Base-by-base conservation (phyloP, 495 filamentous ascomycete species). In the Lophiotrema nucula region DNA sequence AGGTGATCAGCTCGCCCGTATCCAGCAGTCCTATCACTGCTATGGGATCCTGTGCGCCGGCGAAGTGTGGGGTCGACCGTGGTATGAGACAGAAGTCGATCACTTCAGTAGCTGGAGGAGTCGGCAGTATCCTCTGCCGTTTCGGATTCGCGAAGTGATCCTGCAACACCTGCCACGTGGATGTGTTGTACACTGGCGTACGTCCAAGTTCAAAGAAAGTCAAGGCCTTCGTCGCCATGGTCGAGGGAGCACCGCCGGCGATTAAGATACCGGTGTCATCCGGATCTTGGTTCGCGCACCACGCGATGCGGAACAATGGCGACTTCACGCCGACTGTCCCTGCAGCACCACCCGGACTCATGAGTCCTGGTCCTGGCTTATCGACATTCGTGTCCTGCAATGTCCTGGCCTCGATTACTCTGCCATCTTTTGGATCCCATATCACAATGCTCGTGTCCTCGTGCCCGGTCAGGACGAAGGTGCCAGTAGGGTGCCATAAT, bases 401-500 rank as follows among this genome's bases (percentile, higher is more conserved):
- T 3, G 88, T 95, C 60, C 95, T 76, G 11, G 91, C 90, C 76
- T 90, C 82, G 13, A 98, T 75, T 25, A 93, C 77, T 41, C 90
- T 84, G 8, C 91, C 93, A 67, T 97, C 95, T 61, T 90, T 95
- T 2, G 87, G 74, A 75, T 97, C 95, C 95, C 95, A 98, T 47
- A 97, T 83, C 0, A 92, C 93, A 27, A 98, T 67, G 56, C 86
- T 92, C 2, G 85, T 85, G 68, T 97, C 92, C 58, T 97, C 92
- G 65, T 97, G 87, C 11, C 87, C 86, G 0, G 89, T 95, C 49
- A 92, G 69, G 35, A 97, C 72, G 64, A 97, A 98, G 0, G 88
- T 93, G 0, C 93, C 93, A 23, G 91, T 95, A 0, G 93, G 93
- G 73, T 98, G 93, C 93, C 93, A 98, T 31, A 90, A 65, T 0